A percentile compares a stretch with the other conserved stretches of the same genome.
These are phyloP conservation scores for Dendrostoma leiphaemia DNA, from an alignment of 2,329 filamentous ascomycete species.

Conservation along the genomic window DNA sequence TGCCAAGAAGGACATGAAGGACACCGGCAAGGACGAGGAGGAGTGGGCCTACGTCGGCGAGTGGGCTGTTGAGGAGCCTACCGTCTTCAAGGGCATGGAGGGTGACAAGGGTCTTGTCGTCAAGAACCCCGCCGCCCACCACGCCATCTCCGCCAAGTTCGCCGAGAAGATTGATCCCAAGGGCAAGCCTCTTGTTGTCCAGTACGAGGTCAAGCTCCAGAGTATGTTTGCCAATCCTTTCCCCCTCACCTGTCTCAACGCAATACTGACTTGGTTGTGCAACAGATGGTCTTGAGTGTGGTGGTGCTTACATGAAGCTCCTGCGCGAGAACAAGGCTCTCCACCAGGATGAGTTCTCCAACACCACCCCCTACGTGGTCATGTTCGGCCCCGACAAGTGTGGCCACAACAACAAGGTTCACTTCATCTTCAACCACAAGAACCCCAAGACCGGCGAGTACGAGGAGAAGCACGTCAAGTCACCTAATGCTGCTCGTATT, in stretches of 20 bases:
- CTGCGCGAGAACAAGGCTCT: constrained; percentile 97
- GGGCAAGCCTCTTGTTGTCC: constrained; percentile 93
- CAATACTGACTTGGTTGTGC: constrained; percentile 10
- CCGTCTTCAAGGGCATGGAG: constrained; percentile 85
- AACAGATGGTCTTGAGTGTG: constrained; percentile 89
- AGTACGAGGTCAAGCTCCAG: constrained; percentile 99
- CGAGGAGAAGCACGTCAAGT: constrained; percentile 97
- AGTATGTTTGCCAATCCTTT: constrained; percentile 55
- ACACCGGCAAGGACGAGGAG: constrained; percentile 74
- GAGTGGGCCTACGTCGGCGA: constrained; percentile 98
- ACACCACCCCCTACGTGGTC: constrained; percentile 95
- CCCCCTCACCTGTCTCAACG: not conserved
- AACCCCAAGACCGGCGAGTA: constrained; percentile 99
- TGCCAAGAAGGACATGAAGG: constrained; percentile 85
- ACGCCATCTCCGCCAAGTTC: constrained; percentile 99
- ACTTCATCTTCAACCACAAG: constrained; percentile 99
- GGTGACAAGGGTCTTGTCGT: constrained; percentile 96
- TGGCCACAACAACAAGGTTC: constrained; percentile 96
- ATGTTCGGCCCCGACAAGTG: constrained; percentile 99
- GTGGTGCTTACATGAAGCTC: constrained; percentile 98
- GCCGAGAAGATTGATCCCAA: constrained; percentile 95
- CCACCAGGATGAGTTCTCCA: constrained; percentile 96
- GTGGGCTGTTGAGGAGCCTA: constrained; percentile 95
- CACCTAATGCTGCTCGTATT: constrained; percentile 81
- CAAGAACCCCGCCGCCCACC: constrained; percentile 97